phyloP scores from a whole-genome alignment of 805 yeast species.

The Saturnispora galanensis region DNA sequence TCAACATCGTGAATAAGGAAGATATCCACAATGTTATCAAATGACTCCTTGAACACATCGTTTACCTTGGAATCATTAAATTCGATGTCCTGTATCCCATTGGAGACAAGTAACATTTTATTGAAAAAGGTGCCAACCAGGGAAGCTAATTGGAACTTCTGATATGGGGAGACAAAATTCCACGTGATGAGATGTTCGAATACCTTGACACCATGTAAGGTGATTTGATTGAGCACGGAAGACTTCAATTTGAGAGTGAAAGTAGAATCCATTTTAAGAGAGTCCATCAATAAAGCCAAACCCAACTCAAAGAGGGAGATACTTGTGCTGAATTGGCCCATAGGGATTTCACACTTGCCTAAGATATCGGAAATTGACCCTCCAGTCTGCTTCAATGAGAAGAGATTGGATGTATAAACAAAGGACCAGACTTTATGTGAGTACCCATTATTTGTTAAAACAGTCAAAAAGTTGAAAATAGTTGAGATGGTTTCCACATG shows the following conservation, averaged over 20 bases:
- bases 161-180: conserved; percentile 47
- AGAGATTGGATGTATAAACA: conserved; percentile 53
- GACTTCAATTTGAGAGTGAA: conserved; percentile 36
- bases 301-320: conserved; percentile 48
- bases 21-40: conserved; percentile 40
- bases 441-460: conserved; percentile 33
- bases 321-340: conserved; percentile 59
- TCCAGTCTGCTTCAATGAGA: conserved; percentile 53
- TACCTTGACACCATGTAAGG: conserved; percentile 49
- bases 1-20: conserved; percentile 46
- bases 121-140: conserved; percentile 45
- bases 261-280: conserved; percentile 31
- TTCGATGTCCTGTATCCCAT: conserved; percentile 39
- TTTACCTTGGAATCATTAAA: conserved; percentile 34
- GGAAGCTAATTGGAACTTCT: conserved; percentile 54
- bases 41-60: conserved; percentile 40
- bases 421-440: conserved; percentile 75
- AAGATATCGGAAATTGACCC: conserved; percentile 53
- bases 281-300: conserved; percentile 41
- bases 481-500: conserved; percentile 35
- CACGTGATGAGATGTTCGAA: conserved; percentile 69
- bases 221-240: conserved; percentile 44
- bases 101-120: conserved; percentile 41
- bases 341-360: conserved; percentile 63
- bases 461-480: conserved; percentile 40